Base-by-base conservation (phyloP, 129 eudicot genomes). In the Kitagawia praeruptora region DNA sequence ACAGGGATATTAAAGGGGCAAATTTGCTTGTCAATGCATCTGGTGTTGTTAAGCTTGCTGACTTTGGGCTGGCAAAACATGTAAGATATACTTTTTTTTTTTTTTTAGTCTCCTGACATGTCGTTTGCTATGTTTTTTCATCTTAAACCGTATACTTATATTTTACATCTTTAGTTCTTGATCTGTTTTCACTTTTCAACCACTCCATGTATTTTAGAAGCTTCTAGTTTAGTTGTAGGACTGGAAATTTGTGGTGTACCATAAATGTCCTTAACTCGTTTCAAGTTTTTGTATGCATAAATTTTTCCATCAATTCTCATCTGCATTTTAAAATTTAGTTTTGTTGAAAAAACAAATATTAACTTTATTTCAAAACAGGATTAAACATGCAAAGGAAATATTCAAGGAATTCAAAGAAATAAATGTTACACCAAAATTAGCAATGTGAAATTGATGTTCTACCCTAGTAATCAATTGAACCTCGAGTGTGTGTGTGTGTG, bases 1-100 rank as follows among this genome's bases (percentile, higher is more conserved):
- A 75, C 75, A 94, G 98, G 91, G 98, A 94, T 85, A 94, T 94
- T 63, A 94, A 94, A 85, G 98, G 98, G 74, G 96, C 98, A 48
- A 94, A 94, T 86, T 85, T 94, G 80, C 98, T 94, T 79, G 98
- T 94, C 75, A 89, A 87, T 92, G 82, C 96, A 86, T 87, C 85
- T 45, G 98, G 98, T 18, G 96, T 90, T 77, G 98, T 94, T 80
- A 94, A 94, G 88, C 96, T 94, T 76, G 98, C 98, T 3, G 98
- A 94, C 81, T 94, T 94, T 86, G 98, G 98, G 80, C 78, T 92
- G 86, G 97, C 98, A 41, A 94, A 94, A 85, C 98, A 90, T 81
- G 98, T 94, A 80, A 89, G 93, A 75, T 81, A 76, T 81, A 64
- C 49, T 61, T 82, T 51, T 41, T 46, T 75, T 34, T 34, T 34